Base-by-base conservation (phyloP, 148 eudicot genomes). In the Camellia granthamiana region DNA sequence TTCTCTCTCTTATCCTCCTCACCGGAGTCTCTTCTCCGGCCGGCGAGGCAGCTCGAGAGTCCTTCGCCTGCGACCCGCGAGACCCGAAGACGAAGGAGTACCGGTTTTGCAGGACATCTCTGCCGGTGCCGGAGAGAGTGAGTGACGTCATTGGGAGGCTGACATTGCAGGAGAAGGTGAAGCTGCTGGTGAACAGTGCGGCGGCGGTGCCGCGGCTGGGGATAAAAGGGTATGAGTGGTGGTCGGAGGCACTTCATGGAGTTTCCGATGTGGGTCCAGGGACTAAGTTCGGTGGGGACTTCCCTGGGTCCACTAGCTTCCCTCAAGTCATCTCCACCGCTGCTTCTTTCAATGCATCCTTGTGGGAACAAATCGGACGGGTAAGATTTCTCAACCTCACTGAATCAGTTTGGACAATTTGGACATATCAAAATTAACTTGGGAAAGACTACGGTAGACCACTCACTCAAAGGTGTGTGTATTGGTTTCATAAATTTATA, bases 221-320 rank as follows among this genome's bases (percentile, higher is more conserved):
- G 69, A 88, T 95, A 2, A 69, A 83, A 63, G 87, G 83, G 61
- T 95, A 95, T 43, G 95, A 91, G 91, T 95, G 99, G 99, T 95
- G 99, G 99, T 95, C 99, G 70, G 99, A 95, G 87, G 99, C 98
- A 21, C 88, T 95, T 75, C 98, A 95, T 30, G 99, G 99, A 5
- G 92, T 95, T 59, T 93, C 99, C 0, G 84, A 95, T 82, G 95
- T 93, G 59, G 99, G 99, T 0, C 97, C 97, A 4, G 99, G 99
- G 63, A 90, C 95, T 1, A 89, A 78, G 60, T 95, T 95, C 78
- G 97, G 91, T 42, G 99, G 95, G 30, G 89, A 89, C 3, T 92
- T 91, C 64, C 97, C 93, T 0, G 92, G 81, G 2, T 98, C 99
- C 47, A 95, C 99, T n/a, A 93, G 92, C 76, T 95, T 95, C 76